A percentile compares a stretch with the other conserved stretches of the same genome.
Evolutionary conservation across 2,329 filamentous ascomycete species (phyloP).

Genomic region (Clarireedia homoeocarpa): DNA sequence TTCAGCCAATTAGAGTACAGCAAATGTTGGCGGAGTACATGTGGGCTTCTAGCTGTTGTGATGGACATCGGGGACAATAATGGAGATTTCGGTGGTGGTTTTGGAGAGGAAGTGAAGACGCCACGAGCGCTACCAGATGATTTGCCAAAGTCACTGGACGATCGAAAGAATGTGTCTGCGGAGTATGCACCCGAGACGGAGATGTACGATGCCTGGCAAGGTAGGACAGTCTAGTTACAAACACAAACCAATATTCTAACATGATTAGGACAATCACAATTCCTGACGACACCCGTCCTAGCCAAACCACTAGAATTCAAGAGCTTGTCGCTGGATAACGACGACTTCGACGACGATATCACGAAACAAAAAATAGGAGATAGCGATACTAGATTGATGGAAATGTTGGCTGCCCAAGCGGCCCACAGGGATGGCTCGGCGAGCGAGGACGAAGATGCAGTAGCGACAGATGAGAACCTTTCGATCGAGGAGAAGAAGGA

Average conservation of each 20-base stretch:
- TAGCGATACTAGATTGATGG: conserved; percentile 81
- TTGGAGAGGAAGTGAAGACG: conserved; percentile 31
- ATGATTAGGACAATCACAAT: conserved; percentile 79
- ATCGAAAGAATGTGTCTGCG: conserved; percentile 62
- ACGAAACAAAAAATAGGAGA: conserved; percentile 54
- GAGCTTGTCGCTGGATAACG: conserved; percentile 75
- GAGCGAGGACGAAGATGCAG: conserved; percentile 71
- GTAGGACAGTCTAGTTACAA: conserved; percentile 35
- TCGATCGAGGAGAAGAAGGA: conserved; percentile 71
- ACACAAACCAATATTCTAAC: conserved; percentile 12
- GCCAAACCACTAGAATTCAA: conserved; percentile 77
- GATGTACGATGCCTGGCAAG: conserved; percentile 99
- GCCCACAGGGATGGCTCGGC: conserved; percentile 67
- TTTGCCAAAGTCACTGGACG: conserved; percentile 84
- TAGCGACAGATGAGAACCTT: conserved; percentile 67
- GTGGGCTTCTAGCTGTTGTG: conserved; percentile 29
- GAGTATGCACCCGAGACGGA: conserved; percentile 72
- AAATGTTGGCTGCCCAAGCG: conserved; percentile 94
- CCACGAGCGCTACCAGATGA: conserved; percentile 64
- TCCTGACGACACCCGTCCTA: conserved; percentile 77
- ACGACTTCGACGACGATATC: conserved; percentile 56
- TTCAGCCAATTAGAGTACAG: background rate
- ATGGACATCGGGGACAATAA: conserved; percentile 53
- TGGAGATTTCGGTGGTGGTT: conserved; percentile 31
- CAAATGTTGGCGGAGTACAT: conserved; percentile 23